Evolutionary conservation across 495 filamentous ascomycete genomes (phyloP), one percentile per base, ranked within the genome.

Genomic region (Hyaloscypha finlandica): DNA sequence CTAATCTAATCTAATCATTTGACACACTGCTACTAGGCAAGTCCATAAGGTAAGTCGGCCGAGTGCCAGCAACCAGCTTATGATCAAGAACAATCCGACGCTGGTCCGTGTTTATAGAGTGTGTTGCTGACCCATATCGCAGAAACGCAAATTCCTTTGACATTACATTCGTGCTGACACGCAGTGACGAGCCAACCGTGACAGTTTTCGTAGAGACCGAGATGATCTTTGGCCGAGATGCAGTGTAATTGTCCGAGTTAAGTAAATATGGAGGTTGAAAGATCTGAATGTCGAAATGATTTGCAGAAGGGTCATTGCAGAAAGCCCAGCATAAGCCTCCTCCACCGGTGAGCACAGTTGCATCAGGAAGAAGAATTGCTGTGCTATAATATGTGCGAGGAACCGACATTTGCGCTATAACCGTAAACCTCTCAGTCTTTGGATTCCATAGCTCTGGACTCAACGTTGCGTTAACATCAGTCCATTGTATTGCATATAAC

Each of bases 101-200:
- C 73, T 88, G 85, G 67, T 86, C 86, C 1, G 84, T 88, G 68
- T 89, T 83, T 54, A 89, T 80, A 2, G 84, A 82, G 64, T 89
- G 86, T 14, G 86, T 86, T 8, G 75, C 74, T 2, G 77, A 78
- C 29, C 84, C 79, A 29, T 80, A 73, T 29, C 86, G 74, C 25
- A 88, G 65, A 6, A 88, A 66, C 2, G 71, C 70, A 14, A 55
- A 66, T 4, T n/a, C n/a, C n/a, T 5, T 51, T 0, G 68, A 35
- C 19, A 48, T 31, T 19, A 63, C 54, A 33, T 72, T 70, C 22
- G 80, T 80, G 4, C 65, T 78, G 3, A 74, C 57, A 6, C 74
- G 79, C 1, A 85, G 64, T 33, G 39, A 77, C 2, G 32, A 67
- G 16, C 83, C 83, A 20, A 78, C 63, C 6, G 32, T 61, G 25